These are phyloP conservation scores for Phanerodontia chrysosporium DNA, from an alignment of 768 basidiomycete species.

Conservation along the genomic window DNA sequence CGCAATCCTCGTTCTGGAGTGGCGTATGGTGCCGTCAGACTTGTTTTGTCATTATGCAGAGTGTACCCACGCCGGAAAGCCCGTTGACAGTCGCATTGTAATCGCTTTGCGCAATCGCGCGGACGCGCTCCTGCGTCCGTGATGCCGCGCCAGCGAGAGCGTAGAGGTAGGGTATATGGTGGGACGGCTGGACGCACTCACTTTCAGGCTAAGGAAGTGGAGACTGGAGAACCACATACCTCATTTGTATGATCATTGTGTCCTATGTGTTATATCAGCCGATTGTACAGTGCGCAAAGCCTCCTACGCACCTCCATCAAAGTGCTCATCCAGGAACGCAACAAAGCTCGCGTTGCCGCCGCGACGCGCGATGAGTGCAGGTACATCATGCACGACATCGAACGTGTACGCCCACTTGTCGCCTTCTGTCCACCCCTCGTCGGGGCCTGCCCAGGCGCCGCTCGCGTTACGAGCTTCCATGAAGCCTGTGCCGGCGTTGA, in stretches of 20 bases:
- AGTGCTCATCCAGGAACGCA: constrained; percentile 56
- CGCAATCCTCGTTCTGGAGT: constrained; percentile 79
- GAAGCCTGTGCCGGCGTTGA: constrained; percentile 67
- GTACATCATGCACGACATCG: constrained; percentile 69
- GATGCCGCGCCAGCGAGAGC: constrained; percentile 66
- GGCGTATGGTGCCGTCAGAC: background rate
- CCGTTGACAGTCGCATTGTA: constrained; percentile 70
- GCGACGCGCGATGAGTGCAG: constrained; percentile 53
- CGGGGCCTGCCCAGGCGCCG: constrained; percentile 66
- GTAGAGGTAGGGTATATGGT: constrained; percentile 84
- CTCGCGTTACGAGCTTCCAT: constrained; percentile 75
- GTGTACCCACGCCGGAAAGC: constrained; percentile 57
- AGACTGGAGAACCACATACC: constrained; percentile 29
- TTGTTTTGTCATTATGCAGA: too few relatives aligned
- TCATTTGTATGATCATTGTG: constrained; percentile 85
- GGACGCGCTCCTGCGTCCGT: constrained; percentile 67
- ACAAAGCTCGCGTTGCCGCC: constrained; percentile 69
- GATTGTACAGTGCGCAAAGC: background rate
- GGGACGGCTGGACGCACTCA: constrained; percentile 56
- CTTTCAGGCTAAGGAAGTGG: too few relatives aligned
- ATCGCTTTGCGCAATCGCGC: constrained; percentile 56
- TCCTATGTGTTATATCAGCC: constrained; percentile 43
- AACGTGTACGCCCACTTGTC: constrained; percentile 77
- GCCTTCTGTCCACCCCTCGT: constrained; percentile 80
- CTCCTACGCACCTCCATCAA: constrained; percentile 41